Evolutionary conservation across 331 rosid species (phyloP).

Genomic region (Ulmus americana): DNA sequence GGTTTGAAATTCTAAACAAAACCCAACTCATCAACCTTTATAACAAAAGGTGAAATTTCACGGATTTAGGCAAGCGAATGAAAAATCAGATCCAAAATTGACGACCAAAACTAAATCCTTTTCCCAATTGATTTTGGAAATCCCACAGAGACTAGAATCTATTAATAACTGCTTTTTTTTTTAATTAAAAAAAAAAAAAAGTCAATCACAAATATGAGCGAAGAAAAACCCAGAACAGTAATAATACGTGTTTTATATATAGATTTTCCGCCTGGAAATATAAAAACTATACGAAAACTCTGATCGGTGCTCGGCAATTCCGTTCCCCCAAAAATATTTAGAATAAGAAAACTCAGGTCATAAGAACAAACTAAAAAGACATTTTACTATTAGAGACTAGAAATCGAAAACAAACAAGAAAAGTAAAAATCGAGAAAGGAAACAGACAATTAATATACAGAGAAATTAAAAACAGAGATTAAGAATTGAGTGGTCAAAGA

Average conservation of each 20-base stretch:
- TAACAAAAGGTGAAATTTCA: neutral
- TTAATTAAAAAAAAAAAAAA: no score
- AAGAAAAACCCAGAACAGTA: no score
- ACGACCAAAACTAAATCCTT: neutral
- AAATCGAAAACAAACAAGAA: neutral
- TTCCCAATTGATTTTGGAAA: no score
- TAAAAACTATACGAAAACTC: neutral
- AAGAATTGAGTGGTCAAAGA: neutral
- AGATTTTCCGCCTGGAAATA: no score
- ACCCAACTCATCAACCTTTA: neutral
- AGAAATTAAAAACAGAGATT: conserved; percentile 4
- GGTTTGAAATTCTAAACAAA: no score
- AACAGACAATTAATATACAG: neutral
- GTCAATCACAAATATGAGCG: no score
- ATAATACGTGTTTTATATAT: no score
- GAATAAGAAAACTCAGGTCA: no score
- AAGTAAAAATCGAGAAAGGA: neutral
- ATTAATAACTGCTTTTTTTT: no score
- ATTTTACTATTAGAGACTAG: no score
- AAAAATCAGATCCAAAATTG: conserved; percentile 26
- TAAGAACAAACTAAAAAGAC: neutral
- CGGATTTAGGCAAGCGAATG: neutral
- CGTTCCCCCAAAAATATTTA: neutral
- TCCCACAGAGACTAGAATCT: no score
- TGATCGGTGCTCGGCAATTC: neutral